Evolutionary conservation across 2,329 filamentous ascomycete genomes (phyloP), one percentile per base, ranked within the genome.

Genomic region (Corniculantispora saksenae): DNA sequence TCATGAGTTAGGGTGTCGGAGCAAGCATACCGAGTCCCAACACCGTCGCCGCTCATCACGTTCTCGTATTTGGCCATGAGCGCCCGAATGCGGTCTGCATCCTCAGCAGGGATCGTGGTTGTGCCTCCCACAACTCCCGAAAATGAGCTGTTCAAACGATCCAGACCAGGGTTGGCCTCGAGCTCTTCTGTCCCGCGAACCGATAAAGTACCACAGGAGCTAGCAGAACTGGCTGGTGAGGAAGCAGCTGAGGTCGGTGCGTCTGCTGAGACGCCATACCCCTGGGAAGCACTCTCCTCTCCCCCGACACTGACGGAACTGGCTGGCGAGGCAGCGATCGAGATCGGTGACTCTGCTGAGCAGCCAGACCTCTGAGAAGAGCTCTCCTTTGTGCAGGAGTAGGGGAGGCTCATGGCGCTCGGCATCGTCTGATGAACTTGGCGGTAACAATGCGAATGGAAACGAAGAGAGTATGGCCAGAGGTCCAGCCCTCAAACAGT

Each of bases 31-130:
- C 7, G 21, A 21, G 38, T 45, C 55, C 21, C 13, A 58, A 21
- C 55, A 58, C 13, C 15, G 23, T 58, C 55, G 38, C 27, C 55
- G 23, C 23, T 58, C 38, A 45, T 58, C 45, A 58, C 55, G 35
- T 58, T 12, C 38, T n/a, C 55, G 15, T 58, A 58, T 45, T 58
- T 45, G 38, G 56, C 43, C 40, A 58, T 58, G 55, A 58, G 55
- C 40, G 40, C 55, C 32, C 23, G 55, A 47, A 58, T 58, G 40
- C 55, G 55, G 10, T 58, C 40, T 58, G 8, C 38, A 25, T 58
- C 32, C 15, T 58, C 40, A 32, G 38, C 38, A 48, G 40, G 23
- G 9, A 58, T 13, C 15, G 55, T 47, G 15, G 40, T 5, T 5
- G 38, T 47, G 55, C 23, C 55, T 45, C 19, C 55, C 1, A n/a